Base-by-base conservation (phyloP, 768 basidiomycete genomes). In the Antrodiella citrinella region DNA sequence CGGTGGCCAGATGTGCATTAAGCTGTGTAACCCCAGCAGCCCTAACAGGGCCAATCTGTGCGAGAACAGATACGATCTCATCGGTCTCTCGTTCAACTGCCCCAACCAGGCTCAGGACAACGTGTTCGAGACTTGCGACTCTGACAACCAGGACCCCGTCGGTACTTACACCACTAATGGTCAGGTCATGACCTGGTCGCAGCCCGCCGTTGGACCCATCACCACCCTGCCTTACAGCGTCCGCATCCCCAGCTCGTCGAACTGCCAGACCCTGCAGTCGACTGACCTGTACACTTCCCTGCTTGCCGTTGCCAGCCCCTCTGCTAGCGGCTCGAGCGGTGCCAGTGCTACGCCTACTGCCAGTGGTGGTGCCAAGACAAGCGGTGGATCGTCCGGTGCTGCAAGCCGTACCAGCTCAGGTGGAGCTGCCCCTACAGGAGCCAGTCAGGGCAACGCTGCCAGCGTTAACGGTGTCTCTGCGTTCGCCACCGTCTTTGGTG, bases 11-110 rank as follows among this genome's bases (percentile, higher is more conserved):
- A 84, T 86, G 72, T 91, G 86, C 65, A 59, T 86, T 55, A 91
- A 90, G 65, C 69, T 75, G 0, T 91, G 88, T 68, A 78, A 87
- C 58, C 81, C 81, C 1, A 26, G 26, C n/a, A 51, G 47, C 10
- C 58, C 74, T n/a, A 72, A 78, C 57, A 71, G 75, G 0, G 67
- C 69, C 3, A 59, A 68, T n/a, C 75, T 63, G 57, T 90, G 88
- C 69, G 69, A 86, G 62, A 82, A 91, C 72, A 75, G 80, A 53
- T 83, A 71, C 52, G 86, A 89, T 60, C 83, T 82, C 51, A 81
- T 88, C 46, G 89, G 90, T 9, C 83, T 84, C 57, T 59, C 54
- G 2, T 89, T 81, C 72, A 91, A 89, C 62, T 82, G 77, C 15
- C 88, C 88, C 13, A 80, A 76, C 63, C 65, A 69, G 26, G 83